Conservation (phyloP, 2,329 filamentous ascomycete species). For the Stromatinia cepivora region DNA sequence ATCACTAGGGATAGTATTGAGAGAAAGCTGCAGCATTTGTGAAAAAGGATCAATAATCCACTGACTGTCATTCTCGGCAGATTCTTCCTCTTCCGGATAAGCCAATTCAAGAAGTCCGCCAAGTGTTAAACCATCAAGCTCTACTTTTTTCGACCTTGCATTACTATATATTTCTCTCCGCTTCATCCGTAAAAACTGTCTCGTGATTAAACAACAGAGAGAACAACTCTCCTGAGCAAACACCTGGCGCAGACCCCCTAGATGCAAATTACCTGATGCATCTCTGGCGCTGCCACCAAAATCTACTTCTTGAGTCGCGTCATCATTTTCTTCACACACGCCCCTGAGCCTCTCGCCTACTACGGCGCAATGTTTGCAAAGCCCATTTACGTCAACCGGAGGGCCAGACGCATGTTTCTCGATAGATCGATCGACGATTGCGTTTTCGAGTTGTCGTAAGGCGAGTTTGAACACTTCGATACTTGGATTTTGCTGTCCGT, state of each 20-base stretch:
- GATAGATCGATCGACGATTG: not conserved
- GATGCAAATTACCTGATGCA: not conserved
- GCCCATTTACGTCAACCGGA: not conserved
- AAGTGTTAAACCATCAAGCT: not conserved
- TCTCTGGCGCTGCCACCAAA: not conserved
- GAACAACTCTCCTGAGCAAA: not conserved
- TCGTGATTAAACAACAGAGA: not conserved
- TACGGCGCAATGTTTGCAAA: not conserved
- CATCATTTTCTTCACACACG: not conserved
- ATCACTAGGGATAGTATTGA: not conserved
- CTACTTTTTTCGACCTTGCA: not conserved
- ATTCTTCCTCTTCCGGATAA: not conserved
- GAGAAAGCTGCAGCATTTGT: not conserved
- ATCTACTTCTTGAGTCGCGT: not conserved
- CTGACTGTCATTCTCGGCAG: not conserved
- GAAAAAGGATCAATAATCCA: not conserved
- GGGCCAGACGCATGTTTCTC: too few species aligned
- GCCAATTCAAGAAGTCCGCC: not conserved
- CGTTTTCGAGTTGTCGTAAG: not conserved
- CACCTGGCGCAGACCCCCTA: not conserved
- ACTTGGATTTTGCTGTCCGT: not conserved
- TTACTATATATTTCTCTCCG: not conserved
- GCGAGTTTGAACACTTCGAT: not conserved
- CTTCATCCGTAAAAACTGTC: not conserved
- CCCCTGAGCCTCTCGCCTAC: not conserved